Conservation (phyloP, 768 basidiomycete species). For the Trametes sanguinea region DNA sequence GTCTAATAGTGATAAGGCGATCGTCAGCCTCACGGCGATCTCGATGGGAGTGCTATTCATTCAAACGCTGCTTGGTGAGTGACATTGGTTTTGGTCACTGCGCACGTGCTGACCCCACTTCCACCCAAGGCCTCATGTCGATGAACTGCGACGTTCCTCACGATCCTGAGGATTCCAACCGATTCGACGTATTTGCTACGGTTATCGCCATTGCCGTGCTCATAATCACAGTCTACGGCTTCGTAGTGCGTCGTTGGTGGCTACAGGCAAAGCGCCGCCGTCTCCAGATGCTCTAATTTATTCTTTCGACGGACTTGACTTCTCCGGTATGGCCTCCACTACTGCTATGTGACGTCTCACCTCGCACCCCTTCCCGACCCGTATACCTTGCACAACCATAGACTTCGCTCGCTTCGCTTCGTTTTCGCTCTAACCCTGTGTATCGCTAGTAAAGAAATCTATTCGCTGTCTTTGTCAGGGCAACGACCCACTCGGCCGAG, state of each 20-base stretch:
- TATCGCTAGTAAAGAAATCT: not conserved
- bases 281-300: constrained; percentile 11
- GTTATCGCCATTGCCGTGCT: constrained; percentile 49
- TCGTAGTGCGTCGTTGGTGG: constrained; percentile 67
- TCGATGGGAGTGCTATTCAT: constrained; percentile 67
- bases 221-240: constrained; percentile 47
- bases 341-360: not conserved
- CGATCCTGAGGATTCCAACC: constrained; percentile 34
- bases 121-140: constrained; percentile 59
- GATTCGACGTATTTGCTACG: constrained; percentile 55
- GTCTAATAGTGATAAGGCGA: constrained; percentile 61
- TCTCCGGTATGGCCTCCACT: not conserved
- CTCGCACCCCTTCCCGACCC: not conserved
- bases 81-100: not conserved
- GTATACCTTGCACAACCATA: not conserved
- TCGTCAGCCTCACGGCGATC: constrained; percentile 68
- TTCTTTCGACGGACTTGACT: not conserved
- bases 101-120: not conserved
- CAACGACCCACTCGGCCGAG: too few species aligned
- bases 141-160: constrained; percentile 66
- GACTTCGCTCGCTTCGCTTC: not conserved
- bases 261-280: constrained; percentile 47
- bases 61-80: constrained; percentile 59
- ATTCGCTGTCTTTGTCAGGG: too few species aligned
- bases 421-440: not conserved